Percentiles rank a stretch among this genome's conserved stretches.
Evolutionary conservation across 371 early-diverging fungal species (phyloP).

Genomic region (Mortierella sp.): DNA sequence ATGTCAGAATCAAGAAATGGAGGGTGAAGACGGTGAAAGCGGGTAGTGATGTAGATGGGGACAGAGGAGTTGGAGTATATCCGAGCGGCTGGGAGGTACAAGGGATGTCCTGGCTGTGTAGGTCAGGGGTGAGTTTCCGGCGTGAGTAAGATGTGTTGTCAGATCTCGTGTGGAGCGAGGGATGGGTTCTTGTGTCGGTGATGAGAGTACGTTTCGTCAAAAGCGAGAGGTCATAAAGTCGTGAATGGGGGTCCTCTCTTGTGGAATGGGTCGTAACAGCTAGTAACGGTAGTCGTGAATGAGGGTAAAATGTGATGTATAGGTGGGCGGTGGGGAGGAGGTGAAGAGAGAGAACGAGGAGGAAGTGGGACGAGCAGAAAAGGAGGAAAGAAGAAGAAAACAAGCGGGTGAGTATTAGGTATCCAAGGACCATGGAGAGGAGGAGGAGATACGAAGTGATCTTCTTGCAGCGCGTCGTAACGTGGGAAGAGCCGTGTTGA

Average conservation of each 20-base stretch:
- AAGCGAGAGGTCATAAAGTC: constrained; percentile 9
- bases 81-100: no score
- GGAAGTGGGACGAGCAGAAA: not conserved
- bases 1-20: not conserved
- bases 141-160: not conserved
- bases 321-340: constrained; percentile 3
- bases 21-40: not conserved
- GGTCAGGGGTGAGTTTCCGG: no score
- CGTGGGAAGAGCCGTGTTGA: constrained; percentile 7
- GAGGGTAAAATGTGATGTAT: no score
- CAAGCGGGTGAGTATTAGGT: not conserved
- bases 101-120: no score
- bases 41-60: no score
- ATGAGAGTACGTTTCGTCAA: constrained; percentile 1
- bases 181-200: not conserved
- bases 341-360: constrained; percentile 6
- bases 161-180: constrained; percentile 3
- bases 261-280: not conserved
- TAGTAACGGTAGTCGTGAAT: not conserved
- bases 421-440: not conserved
- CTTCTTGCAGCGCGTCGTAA: not conserved
- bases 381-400: not conserved
- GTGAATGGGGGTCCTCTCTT: constrained; percentile 7
- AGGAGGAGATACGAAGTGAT: not conserved
- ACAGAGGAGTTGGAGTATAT: no score